These are phyloP conservation scores for Houttuynia cordata DNA, from an alignment of 164 flowering plant genomes.

Conservation along the genomic window DNA sequence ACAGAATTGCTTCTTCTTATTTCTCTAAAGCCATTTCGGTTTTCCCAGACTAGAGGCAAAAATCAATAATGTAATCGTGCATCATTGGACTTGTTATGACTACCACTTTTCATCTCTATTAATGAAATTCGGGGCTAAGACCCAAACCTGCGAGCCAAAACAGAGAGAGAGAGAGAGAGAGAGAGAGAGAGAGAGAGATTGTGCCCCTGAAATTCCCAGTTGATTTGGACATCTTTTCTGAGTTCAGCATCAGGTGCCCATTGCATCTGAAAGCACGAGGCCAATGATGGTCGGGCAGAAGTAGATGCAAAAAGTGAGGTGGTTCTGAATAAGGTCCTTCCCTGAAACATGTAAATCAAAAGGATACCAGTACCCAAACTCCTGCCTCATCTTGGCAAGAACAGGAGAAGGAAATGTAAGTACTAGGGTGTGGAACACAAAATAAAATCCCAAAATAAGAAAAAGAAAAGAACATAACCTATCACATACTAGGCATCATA, in stretches of 20 bases:
- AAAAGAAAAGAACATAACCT: too few species aligned
- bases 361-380: constrained; percentile 93
- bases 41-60: too few species aligned
- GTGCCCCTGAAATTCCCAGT: constrained; percentile 83
- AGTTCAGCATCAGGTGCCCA: constrained; percentile 86
- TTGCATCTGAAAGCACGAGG: constrained; percentile 80
- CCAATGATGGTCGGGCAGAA: constrained; percentile 57
- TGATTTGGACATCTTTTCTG: constrained; percentile 95
- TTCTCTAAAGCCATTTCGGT: too few species aligned
- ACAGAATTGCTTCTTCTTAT: too few species aligned
- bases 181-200: not conserved
- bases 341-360: constrained; percentile 91
- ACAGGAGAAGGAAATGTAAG: constrained; percentile 31
- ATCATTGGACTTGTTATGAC: too few species aligned
- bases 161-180: too few species aligned
- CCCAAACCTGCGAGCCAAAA: not conserved
- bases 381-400: constrained; percentile 76
- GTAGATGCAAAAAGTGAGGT: constrained; percentile 72
- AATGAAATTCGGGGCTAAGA: not conserved
- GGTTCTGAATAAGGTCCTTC: constrained; percentile 89
- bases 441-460: constrained; percentile 78
- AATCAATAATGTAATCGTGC: too few species aligned
- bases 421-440: constrained; percentile 46
- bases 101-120: too few species aligned
- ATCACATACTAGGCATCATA: too few species aligned